These are phyloP conservation scores for Schizophyllum commune DNA, from an alignment of 1,284 basidiomycete species.

Conservation along the genomic window DNA sequence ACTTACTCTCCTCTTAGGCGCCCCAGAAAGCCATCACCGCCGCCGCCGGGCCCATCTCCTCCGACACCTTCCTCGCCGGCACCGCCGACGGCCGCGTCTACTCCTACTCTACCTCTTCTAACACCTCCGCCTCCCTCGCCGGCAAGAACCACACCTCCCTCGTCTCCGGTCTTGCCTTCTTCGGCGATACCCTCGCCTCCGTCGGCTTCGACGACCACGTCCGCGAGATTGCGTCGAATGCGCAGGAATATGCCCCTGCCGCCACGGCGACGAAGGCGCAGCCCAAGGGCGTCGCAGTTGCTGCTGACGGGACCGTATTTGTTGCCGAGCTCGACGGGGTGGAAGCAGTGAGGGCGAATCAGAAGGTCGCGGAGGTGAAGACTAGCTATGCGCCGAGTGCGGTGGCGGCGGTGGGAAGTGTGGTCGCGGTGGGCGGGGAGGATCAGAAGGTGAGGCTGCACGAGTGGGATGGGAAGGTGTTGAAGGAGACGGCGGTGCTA, in stretches of 20 bases:
- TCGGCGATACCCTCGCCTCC: conserved; percentile 49
- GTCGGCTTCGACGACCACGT: conserved; percentile 78
- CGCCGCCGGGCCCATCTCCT: conserved; percentile 34
- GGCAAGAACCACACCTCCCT: conserved; percentile 70
- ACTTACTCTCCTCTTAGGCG: conserved; percentile 35
- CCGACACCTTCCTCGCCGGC: conserved; percentile 70
- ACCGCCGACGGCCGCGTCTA: conserved; percentile 80
- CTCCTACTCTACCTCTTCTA: conserved; percentile 45
- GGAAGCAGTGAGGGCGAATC: conserved; percentile 63
- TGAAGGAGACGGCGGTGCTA: conserved; percentile 50
- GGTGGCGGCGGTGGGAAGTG: conserved; percentile 42
- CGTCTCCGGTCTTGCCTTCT: conserved; percentile 58
- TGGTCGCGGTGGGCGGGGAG: conserved; percentile 66
- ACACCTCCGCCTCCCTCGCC: conserved; percentile 39
- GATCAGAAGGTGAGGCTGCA: conserved; percentile 72
- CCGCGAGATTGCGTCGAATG: conserved; percentile 41
- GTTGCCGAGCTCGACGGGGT: conserved; percentile 61
- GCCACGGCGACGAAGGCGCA: conserved; percentile 50
- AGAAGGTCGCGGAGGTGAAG: conserved; percentile 50
- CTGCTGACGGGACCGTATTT: conserved; percentile 63
- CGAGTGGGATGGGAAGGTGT: conserved; percentile 56
- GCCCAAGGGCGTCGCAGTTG: conserved; percentile 62
- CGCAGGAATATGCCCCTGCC: conserved; percentile 31
- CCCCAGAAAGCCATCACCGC: conserved; percentile 78
- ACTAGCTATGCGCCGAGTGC: conserved; percentile 49